Evolutionary conservation across 345 rosid genomes (phyloP), one percentile per base, ranked within the genome.

Genomic region (Populus pruinosa): DNA sequence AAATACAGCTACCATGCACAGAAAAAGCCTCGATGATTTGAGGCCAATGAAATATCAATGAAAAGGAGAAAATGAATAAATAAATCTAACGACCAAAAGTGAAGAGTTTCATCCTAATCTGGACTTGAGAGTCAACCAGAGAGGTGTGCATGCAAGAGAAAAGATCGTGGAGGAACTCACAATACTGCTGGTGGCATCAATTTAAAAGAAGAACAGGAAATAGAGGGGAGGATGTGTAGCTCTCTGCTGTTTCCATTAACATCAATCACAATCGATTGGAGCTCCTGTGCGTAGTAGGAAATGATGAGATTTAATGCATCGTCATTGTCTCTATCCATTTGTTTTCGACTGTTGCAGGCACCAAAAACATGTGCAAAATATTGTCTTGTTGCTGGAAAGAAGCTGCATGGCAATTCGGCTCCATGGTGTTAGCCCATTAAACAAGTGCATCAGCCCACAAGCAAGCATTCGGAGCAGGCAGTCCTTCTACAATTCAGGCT

Each of bases 41-140:
- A 29, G 49, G 18, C 39, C 14, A 38, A 61, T 43, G 44, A 5
- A n/a, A 25, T 0, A 9, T 69, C 1, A 17, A 67, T 12, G 9
- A 59, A 66, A 25, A 63, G 29, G 62, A 21, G 49, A 61, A 43
- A 47, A 14, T 9, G 27, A 9, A 4, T n/a, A n/a, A n/a, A 56
- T 10, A 17, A 21, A 41, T 36, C 4, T 29, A 25, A 71, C 47
- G n/a, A 71, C 55, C 8, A n/a, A 76, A 80, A 73, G 70, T 41
- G 62, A 59, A 43, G 73, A 67, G 20, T 25, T 67, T 53, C 23
- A 39, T 68, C 67, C 27, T 55, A 17, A 76, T 69, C 56, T 23
- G 69, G 68, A 76, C 36, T 5, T 16, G 71, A 71, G 71, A 74
- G 85, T 74, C 84, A 87, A 75, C 81, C 62, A 35, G n/a, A 56